Conservation (phyloP, 139 green algal genomes). For the Chlamydomonas eustigma region DNA sequence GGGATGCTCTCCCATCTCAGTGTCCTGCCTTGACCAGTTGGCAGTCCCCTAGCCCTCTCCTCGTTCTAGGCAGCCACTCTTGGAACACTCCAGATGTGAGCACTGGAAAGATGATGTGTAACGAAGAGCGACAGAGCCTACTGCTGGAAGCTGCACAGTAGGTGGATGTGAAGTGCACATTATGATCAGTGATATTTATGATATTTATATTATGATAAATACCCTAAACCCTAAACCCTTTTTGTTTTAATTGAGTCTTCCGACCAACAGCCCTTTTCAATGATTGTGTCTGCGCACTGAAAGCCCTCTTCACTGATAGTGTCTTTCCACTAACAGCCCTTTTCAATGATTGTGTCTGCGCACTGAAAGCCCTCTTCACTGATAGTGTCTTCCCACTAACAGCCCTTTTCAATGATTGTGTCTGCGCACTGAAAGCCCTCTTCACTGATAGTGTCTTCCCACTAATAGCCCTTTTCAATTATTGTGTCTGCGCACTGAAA, state of each 20-base stretch:
- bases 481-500: too few relatives aligned
- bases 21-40: conserved; percentile 27
- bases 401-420: too few relatives aligned
- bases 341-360: too few relatives aligned
- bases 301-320: too few relatives aligned
- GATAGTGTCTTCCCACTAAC: too few relatives aligned
- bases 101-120: conserved; percentile 43
- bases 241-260: background rate
- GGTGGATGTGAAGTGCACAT: background rate
- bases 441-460: too few relatives aligned
- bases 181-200: background rate
- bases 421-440: too few relatives aligned
- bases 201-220: background rate
- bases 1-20: conserved; percentile 27
- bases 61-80: conserved; percentile 53
- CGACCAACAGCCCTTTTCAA: background rate
- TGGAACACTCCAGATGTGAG: conserved; percentile 57
- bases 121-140: conserved; percentile 32
- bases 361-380: too few relatives aligned
- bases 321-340: too few relatives aligned
- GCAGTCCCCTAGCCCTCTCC: conserved; percentile 34
- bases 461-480: too few relatives aligned
- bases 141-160: conserved; percentile 37
- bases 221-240: background rate
- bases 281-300: too few relatives aligned